Percentiles rank a stretch among this genome's conserved stretches.
phyloP scores from a whole-genome alignment of 176 grass and related monocot genomes.

The Phoenix dactylifera region DNA sequence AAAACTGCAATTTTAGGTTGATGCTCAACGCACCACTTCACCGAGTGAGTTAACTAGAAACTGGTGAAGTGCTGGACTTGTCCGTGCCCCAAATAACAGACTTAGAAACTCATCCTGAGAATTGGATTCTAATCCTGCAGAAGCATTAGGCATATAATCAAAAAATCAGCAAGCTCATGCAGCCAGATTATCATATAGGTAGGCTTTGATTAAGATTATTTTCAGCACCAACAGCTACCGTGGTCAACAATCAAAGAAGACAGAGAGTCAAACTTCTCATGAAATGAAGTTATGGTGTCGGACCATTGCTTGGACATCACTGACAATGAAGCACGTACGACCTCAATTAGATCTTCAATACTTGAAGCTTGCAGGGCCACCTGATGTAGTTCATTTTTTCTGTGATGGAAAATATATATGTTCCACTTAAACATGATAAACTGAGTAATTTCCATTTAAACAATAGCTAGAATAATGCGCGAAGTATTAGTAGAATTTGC shows the following conservation, averaged over 20 bases:
- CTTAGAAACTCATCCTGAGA: conserved; percentile 83
- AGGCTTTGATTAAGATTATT: conserved; percentile 1
- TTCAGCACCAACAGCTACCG: conserved; percentile 46
- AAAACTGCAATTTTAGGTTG: conserved; percentile 1
- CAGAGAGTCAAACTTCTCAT: conserved; percentile 63
- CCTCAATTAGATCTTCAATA: conserved; percentile 94
- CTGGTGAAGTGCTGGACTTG: conserved; percentile 84
- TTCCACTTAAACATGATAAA: neutral
- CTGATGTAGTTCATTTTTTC: conserved; percentile 98
- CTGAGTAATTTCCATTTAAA: too few relatives aligned
- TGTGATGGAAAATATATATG: conserved; percentile 16
- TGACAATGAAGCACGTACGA: conserved; percentile 61
- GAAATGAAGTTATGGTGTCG: conserved; percentile 71
- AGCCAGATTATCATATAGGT: conserved; percentile 4
- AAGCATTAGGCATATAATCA: conserved; percentile 6
- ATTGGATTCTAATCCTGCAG: conserved; percentile 61
- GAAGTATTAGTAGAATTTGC: too few relatives aligned
- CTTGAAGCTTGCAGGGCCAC: conserved; percentile 93
- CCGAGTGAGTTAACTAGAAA: conserved; percentile 88
- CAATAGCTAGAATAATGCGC: too few relatives aligned
- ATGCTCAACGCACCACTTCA: conserved; percentile 50
- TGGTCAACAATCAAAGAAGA: conserved; percentile 63
- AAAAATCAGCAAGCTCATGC: neutral
- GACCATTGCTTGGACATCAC: conserved; percentile 93
- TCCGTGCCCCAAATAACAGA: conserved; percentile 69